A percentile compares a stretch with the other conserved stretches of the same genome.
Evolutionary conservation across 225 moss, liverwort and hornwort species (phyloP).

Genomic region (Pseudoscleropodium purum): DNA sequence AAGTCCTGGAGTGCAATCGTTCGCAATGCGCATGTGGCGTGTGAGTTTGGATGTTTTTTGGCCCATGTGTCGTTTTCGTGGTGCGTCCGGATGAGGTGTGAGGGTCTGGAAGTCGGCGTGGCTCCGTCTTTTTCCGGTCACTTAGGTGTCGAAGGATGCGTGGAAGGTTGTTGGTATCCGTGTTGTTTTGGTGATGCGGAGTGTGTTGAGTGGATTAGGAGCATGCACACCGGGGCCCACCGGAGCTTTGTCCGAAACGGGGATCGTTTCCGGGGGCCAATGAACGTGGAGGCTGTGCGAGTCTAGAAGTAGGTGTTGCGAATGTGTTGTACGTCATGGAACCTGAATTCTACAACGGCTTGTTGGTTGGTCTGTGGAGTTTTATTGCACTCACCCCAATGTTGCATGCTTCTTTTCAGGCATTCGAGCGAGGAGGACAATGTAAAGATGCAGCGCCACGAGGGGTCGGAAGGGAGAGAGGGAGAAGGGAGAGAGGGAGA

Average conservation of each 20-base stretch:
- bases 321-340: neutral
- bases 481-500: constrained; percentile 69
- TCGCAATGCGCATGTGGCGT: neutral
- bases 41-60: neutral
- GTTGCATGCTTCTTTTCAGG: constrained; percentile 9
- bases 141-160: too few species aligned
- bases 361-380: neutral
- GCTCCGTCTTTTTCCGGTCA: neutral
- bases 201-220: neutral
- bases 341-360: neutral
- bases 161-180: neutral
- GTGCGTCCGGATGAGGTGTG: neutral
- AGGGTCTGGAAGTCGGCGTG: neutral
- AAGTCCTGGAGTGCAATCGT: neutral
- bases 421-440: constrained; percentile 76
- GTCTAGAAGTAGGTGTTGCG: neutral
- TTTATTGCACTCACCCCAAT: neutral
- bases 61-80: neutral
- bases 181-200: neutral
- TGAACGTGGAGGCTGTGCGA: neutral
- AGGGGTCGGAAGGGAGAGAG: constrained; percentile 69
- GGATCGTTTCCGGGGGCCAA: neutral
- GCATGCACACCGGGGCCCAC: neutral
- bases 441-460: constrained; percentile 43
- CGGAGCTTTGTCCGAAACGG: neutral